Base-by-base conservation (phyloP, 1,139 yeast species). In the Pichia sp. region DNA sequence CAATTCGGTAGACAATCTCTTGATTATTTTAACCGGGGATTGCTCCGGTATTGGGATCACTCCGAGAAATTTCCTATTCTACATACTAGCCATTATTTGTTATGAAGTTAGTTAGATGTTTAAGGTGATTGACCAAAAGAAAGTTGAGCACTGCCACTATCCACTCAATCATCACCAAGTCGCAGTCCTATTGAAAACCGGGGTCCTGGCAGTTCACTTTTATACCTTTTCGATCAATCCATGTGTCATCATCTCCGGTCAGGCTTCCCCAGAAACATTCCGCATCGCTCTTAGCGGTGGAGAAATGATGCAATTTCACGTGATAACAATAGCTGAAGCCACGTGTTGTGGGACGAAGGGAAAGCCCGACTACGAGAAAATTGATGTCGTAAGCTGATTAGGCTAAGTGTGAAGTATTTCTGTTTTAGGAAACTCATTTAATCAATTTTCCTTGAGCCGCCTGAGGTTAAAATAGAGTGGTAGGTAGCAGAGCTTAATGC, bases 231-330 rank as follows among this genome's bases (percentile, higher is more conserved):
- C 19, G 18, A n/a, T 34, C 18, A 34, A 34, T 18, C 18, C 18
- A 34, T 34, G 37, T 34, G 37, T 34, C 37, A 34, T 16, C 37
- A n/a, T 34, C 37, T n/a, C 37, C 43, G 37, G 37, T 7, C 18
- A 13, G 3, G n/a, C 12, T 13, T 34, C 5, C 37, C 19, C 37
- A n/a, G 18, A 7, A 34, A 16, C n/a, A 18, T 13, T 12, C 18
- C 37, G 18, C 16, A 34, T 34, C 37, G 18, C 37, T 5, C 37
- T 34, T 34, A 16, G 7, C 37, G 19, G 19, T 13, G 42, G 23
- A 4, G 10, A 26, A 19, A 45, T 44, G 8, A 18, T 46, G 53
- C 47, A 46, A 50, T 50, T 46, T 50, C 53, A 50, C 53, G 53
- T 50, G 53, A 50, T 19, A 16, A 5, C 18, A n/a, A n/a, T 13